Evolutionary conservation across 805 yeast species (phyloP).

Genomic region (Metschnikowia henanensis): DNA sequence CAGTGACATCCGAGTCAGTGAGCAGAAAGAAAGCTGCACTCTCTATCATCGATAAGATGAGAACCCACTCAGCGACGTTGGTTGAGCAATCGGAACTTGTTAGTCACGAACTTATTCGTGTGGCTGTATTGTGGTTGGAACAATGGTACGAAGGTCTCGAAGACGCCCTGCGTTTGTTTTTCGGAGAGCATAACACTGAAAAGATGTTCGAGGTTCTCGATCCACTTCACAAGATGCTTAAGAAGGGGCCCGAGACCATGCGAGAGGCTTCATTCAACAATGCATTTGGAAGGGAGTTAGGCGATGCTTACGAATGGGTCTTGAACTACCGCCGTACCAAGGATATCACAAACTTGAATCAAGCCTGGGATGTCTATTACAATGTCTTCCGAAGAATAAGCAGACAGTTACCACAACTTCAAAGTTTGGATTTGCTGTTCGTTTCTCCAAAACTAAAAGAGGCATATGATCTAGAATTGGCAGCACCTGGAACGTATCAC

Average conservation of each 20-base stretch:
- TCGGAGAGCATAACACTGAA: conserved; percentile 92
- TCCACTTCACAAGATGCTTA: conserved; percentile 83
- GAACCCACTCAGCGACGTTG: conserved; percentile 77
- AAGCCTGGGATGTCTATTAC: conserved; percentile 97
- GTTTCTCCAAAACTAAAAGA: conserved; percentile 88
- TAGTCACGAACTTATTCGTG: conserved; percentile 90
- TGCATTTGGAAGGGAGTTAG: conserved; percentile 89
- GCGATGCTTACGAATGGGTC: conserved; percentile 94
- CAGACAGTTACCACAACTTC: conserved; percentile 84
- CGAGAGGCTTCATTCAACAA: conserved; percentile 91
- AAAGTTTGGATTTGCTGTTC: conserved; percentile 83
- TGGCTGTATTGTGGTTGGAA: conserved; percentile 96
- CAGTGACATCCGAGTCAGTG: conserved; percentile 89
- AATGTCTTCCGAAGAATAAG: conserved; percentile 90
- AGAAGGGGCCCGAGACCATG: conserved; percentile 87
- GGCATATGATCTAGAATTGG: conserved; percentile 78
- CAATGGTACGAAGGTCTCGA: conserved; percentile 98
- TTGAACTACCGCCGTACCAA: conserved; percentile 79
- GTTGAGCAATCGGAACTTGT: conserved; percentile 94
- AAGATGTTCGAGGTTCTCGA: conserved; percentile 91
- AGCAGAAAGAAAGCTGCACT: conserved; percentile 90
- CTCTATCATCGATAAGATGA: conserved; percentile 88
- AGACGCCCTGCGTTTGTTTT: conserved; percentile 91
- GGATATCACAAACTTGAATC: conserved; percentile 86
- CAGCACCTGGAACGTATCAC: conserved; percentile 90